A percentile compares a stretch with the other conserved stretches of the same genome.
Evolutionary conservation across 495 filamentous ascomycete genomes (phyloP).

Genomic region (Neurospora africana): DNA sequence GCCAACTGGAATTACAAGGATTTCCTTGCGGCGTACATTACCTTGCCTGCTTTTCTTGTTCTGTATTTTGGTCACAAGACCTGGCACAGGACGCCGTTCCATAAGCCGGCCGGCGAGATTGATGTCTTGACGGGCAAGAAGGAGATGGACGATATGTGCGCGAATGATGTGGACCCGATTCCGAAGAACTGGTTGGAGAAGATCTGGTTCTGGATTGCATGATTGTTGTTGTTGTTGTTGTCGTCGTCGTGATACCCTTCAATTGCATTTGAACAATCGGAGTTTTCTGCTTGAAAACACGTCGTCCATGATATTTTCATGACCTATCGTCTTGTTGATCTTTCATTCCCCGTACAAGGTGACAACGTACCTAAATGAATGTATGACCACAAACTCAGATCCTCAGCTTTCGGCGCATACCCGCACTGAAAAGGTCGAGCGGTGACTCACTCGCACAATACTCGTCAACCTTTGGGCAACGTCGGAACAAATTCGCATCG

Average conservation of each 20-base stretch:
- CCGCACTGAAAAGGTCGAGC: not conserved
- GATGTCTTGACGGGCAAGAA: slow-evolving; percentile 39
- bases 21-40: slow-evolving; percentile 40
- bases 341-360: not conserved
- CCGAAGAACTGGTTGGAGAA: slow-evolving; percentile 32
- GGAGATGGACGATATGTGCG: slow-evolving; percentile 38
- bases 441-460: not conserved
- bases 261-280: not conserved
- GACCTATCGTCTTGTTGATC: not conserved
- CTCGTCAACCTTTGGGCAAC: not conserved
- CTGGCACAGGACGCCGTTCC: slow-evolving; percentile 19
- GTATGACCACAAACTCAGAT: not conserved
- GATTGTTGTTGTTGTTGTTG: not conserved
- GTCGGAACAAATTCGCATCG: not conserved
- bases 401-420: not conserved
- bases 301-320: not conserved
- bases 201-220: slow-evolving; percentile 40
- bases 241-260: not conserved
- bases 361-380: not conserved
- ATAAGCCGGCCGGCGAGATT: slow-evolving; percentile 22
- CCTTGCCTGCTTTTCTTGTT: slow-evolving; percentile 31
- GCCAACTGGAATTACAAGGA: slow-evolving; percentile 25
- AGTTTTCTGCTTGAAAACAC: not conserved
- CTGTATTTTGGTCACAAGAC: slow-evolving; percentile 36
- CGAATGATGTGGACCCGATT: slow-evolving; percentile 25